phyloP scores from a whole-genome alignment of 495 filamentous ascomycete genomes.

The Aspergillus nidulans region DNA sequence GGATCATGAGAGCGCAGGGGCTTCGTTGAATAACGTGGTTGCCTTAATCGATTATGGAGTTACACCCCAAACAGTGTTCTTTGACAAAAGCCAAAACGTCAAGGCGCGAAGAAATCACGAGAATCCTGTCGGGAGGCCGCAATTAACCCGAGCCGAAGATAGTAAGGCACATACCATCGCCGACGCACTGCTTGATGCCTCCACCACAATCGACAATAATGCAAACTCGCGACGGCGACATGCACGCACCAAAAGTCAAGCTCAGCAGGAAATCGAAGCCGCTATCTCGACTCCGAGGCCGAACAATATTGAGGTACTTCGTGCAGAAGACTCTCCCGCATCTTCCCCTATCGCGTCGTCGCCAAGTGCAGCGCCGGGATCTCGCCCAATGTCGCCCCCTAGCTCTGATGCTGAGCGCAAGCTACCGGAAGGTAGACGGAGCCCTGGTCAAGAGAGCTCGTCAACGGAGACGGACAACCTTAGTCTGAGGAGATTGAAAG shows the following conservation, averaged over 20 bases:
- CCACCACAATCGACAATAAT: constrained; percentile 75
- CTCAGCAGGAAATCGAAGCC: constrained; percentile 44
- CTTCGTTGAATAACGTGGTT: constrained; percentile 63
- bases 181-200: constrained; percentile 89
- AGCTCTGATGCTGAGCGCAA: constrained; percentile 30
- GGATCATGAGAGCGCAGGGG: constrained; percentile 30
- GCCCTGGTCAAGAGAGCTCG: constrained; percentile 32
- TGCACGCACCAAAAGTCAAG: constrained; percentile 40
- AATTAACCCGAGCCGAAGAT: constrained; percentile 27
- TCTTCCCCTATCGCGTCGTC: constrained; percentile 39
- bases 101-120: constrained; percentile 39
- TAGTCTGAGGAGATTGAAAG: constrained; percentile 22
- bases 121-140: constrained; percentile 27
- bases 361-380: constrained; percentile 32
- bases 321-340: constrained; percentile 25
- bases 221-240: constrained; percentile 52
- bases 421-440: constrained; percentile 22
- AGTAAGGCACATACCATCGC: constrained; percentile 69
- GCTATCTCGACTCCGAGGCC: constrained; percentile 14
- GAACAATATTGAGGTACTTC: constrained; percentile 22
- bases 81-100: constrained; percentile 63
- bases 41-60: constrained; percentile 65
- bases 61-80: constrained; percentile 84
- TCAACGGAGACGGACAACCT: constrained; percentile 36
- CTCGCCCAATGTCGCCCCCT: constrained; percentile 38